Conservation (phyloP, 768 basidiomycete genomes). For the Heimioporus sp. region DNA sequence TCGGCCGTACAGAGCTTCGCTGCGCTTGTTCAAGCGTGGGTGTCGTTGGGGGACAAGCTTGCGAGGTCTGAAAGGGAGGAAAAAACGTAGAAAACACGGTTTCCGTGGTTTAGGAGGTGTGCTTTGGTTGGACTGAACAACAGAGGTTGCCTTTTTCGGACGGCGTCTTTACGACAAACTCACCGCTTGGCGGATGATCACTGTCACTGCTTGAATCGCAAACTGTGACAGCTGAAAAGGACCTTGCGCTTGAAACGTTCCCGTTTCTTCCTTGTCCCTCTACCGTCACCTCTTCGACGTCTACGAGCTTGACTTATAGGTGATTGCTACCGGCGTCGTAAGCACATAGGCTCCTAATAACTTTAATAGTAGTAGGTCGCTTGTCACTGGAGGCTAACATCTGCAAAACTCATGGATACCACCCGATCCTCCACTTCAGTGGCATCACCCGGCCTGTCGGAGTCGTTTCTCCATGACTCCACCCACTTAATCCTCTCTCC, state of each 20-base stretch:
- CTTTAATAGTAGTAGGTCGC: slow-evolving; percentile 8
- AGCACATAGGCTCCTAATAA: too few species aligned
- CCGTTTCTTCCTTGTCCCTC: background rate
- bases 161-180: background rate
- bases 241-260: slow-evolving; percentile 5
- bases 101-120: background rate
- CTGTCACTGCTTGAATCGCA: background rate
- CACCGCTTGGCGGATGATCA: background rate
- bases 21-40: background rate
- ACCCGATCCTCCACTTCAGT: slow-evolving; percentile 11
- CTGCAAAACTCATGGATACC: slow-evolving; percentile 13
- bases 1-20: background rate
- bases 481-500: slow-evolving; percentile 4
- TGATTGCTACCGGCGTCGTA: background rate
- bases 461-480: background rate
- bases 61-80: background rate
- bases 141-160: slow-evolving; percentile 14
- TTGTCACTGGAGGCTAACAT: background rate
- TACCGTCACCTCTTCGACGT: background rate
- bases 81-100: background rate
- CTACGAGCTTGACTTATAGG: background rate
- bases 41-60: background rate
- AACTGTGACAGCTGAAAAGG: background rate
- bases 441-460: slow-evolving; percentile 7
- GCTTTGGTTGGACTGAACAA: background rate